phyloP scores from a whole-genome alignment of 192 early-diverging fungal species.

The Coemansia javaensis region DNA sequence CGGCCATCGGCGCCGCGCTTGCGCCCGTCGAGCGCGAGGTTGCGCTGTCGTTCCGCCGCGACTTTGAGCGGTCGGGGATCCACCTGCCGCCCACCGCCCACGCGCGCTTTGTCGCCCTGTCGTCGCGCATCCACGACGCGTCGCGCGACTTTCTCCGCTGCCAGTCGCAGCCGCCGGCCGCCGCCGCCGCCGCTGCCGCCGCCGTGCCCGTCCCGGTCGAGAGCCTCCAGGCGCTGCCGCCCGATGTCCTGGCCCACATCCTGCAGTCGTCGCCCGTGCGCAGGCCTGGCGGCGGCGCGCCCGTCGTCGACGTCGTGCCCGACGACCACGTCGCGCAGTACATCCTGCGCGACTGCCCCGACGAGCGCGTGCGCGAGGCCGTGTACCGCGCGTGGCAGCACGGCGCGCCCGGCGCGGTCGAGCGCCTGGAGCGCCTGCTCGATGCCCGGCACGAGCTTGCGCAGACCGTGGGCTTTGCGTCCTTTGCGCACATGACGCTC shows the following conservation, averaged over 20 bases:
- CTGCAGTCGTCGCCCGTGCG: slow-evolving; percentile 24
- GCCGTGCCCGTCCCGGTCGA: slow-evolving; percentile 33
- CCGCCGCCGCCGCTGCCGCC: too few species aligned
- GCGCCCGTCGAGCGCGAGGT: slow-evolving; percentile 68
- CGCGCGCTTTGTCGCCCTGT: slow-evolving; percentile 71
- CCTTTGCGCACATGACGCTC: slow-evolving; percentile 81
- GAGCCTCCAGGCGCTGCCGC: slow-evolving; percentile 56
- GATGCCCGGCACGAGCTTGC: slow-evolving; percentile 70
- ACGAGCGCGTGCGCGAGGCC: slow-evolving; percentile 60
- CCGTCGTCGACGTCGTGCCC: slow-evolving; percentile 18
- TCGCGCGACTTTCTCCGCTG: slow-evolving; percentile 68
- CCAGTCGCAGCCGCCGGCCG: slow-evolving; percentile 11
- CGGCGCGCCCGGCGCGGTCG: slow-evolving; percentile 59
- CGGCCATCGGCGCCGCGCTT: slow-evolving; percentile 52
- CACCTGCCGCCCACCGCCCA: slow-evolving; percentile 68
- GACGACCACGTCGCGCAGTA: slow-evolving; percentile 38
- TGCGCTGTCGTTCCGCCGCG: slow-evolving; percentile 74
- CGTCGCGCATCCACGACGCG: slow-evolving; percentile 73
- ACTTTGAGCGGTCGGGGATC: slow-evolving; percentile 96
- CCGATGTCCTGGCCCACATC: slow-evolving; percentile 53
- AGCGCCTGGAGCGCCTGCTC: slow-evolving; percentile 69
- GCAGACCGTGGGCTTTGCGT: slow-evolving; percentile 65
- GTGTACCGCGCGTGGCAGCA: slow-evolving; percentile 77
- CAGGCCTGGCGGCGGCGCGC: slow-evolving; percentile 26
- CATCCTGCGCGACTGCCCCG: slow-evolving; percentile 50